phyloP scores from a whole-genome alignment of 768 basidiomycete species.

The Rhodotorula diobovata region DNA sequence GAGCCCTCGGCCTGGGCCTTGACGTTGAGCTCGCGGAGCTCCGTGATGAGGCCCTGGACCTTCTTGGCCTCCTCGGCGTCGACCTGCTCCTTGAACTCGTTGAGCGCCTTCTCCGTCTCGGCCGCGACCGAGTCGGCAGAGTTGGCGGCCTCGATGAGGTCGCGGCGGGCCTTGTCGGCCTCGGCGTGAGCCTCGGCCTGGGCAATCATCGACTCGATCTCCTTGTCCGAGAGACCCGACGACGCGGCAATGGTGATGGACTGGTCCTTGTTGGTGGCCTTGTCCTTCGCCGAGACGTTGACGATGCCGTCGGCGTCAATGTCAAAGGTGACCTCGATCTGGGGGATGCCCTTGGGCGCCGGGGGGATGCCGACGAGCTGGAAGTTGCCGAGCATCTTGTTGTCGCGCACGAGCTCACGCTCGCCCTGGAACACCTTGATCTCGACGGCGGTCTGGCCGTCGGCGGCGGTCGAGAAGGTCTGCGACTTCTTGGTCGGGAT shows the following conservation, averaged over 20 bases:
- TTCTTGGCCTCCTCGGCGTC: constrained; percentile 89
- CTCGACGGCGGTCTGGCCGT: constrained; percentile 98
- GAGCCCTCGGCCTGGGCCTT: constrained; percentile 86
- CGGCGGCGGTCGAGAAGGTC: constrained; percentile 96
- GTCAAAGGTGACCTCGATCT: constrained; percentile 87
- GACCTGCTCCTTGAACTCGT: constrained; percentile 95
- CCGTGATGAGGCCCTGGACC: constrained; percentile 75
- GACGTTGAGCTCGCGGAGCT: constrained; percentile 79
- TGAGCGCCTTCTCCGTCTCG: constrained; percentile 98
- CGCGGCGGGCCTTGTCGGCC: constrained; percentile 66
- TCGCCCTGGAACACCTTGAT: constrained; percentile 99
- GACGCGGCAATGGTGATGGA: constrained; percentile 84
- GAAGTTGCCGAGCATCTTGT: constrained; percentile 99
- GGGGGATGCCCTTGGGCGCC: constrained; percentile 73
- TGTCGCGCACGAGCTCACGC: constrained; percentile 95
- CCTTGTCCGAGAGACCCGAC: constrained; percentile 90
- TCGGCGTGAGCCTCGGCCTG: constrained; percentile 94
- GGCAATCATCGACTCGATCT: constrained; percentile 93
- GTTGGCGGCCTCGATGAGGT: constrained; percentile 92
- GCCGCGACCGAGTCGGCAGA: constrained; percentile 88
- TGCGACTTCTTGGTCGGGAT: constrained; percentile 99
- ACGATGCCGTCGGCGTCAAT: constrained; percentile 90
- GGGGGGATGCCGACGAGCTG: constrained; percentile 96
- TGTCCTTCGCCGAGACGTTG: constrained; percentile 85
- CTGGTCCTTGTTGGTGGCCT: constrained; percentile 53